Conservation (phyloP, 2,329 filamentous ascomycete genomes). For the Sporothrix globosa region DNA sequence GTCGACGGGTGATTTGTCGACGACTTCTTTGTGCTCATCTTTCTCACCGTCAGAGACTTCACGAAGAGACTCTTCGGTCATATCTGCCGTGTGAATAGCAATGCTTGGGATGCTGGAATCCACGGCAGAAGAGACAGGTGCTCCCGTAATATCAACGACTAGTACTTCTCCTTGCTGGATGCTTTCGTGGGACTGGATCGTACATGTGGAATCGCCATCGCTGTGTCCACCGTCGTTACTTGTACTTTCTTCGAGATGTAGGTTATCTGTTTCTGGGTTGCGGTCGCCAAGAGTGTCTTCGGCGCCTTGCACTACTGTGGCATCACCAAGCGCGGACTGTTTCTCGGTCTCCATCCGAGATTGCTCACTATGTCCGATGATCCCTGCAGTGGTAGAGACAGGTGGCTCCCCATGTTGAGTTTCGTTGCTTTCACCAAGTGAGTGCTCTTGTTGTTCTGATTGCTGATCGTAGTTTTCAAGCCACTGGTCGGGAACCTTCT, state of each 20-base stretch:
- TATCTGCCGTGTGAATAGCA: conserved; percentile 3
- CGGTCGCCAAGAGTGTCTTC: background rate
- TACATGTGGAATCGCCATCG: background rate
- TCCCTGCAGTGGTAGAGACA: background rate
- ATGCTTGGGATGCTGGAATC: conserved; percentile 4
- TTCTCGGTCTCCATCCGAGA: background rate
- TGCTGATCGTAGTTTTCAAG: background rate
- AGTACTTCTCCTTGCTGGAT: background rate
- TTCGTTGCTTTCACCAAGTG: too few relatives aligned
- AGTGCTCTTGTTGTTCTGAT: background rate
- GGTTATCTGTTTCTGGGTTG: too few relatives aligned
- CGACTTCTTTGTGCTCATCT: background rate
- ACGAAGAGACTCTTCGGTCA: background rate
- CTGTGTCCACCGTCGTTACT: too few relatives aligned
- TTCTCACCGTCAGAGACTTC: background rate
- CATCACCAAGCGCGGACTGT: background rate
- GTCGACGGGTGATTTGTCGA: background rate
- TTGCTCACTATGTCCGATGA: too few relatives aligned
- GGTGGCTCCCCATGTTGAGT: background rate
- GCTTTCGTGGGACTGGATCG: background rate
- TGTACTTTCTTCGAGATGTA: background rate
- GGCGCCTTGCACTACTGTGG: background rate
- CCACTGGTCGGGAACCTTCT: background rate
- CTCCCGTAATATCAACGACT: background rate
- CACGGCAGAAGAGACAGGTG: background rate